Evolutionary conservation across 805 yeast genomes (phyloP).

Genomic region (Zygotorulaspora danielsina): DNA sequence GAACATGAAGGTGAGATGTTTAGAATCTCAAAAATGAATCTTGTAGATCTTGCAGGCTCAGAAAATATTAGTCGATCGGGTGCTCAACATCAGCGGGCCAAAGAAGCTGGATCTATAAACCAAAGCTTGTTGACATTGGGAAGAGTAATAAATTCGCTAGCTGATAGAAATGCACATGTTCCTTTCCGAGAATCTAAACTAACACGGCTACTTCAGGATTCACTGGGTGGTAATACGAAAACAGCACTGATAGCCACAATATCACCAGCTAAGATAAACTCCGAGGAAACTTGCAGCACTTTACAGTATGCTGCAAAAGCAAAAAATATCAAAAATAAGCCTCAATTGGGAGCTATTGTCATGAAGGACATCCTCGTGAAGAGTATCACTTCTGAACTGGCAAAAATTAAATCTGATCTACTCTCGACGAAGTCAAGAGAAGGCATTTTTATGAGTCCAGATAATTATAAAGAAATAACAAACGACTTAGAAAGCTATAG

Average conservation of each 20-base stretch:
- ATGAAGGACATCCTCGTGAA: slow-evolving; percentile 48
- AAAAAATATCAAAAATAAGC: slow-evolving; percentile 68
- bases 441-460: slow-evolving; percentile 60
- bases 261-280: slow-evolving; percentile 71
- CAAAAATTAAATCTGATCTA: slow-evolving; percentile 52
- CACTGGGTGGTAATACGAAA: slow-evolving; percentile 83
- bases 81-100: slow-evolving; percentile 77
- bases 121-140: slow-evolving; percentile 85
- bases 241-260: slow-evolving; percentile 85
- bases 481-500: slow-evolving; percentile 47
- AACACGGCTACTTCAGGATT: slow-evolving; percentile 70
- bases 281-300: slow-evolving; percentile 82
- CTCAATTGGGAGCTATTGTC: slow-evolving; percentile 59
- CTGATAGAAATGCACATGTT: slow-evolving; percentile 61
- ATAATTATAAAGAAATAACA: slow-evolving; percentile 51
- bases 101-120: slow-evolving; percentile 91
- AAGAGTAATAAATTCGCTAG: slow-evolving; percentile 74
- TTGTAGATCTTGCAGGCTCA: slow-evolving; percentile 94
- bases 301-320: slow-evolving; percentile 86
- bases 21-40: slow-evolving; percentile 66
- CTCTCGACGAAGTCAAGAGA: slow-evolving; percentile 58
- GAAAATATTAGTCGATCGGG: slow-evolving; percentile 89
- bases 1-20: slow-evolving; percentile 46
- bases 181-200: slow-evolving; percentile 84
- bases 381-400: slow-evolving; percentile 46